Percentiles rank a stretch among this genome's conserved stretches.
Evolutionary conservation across 768 basidiomycete species (phyloP).

Genomic region (Leccinum pellstonianum): DNA sequence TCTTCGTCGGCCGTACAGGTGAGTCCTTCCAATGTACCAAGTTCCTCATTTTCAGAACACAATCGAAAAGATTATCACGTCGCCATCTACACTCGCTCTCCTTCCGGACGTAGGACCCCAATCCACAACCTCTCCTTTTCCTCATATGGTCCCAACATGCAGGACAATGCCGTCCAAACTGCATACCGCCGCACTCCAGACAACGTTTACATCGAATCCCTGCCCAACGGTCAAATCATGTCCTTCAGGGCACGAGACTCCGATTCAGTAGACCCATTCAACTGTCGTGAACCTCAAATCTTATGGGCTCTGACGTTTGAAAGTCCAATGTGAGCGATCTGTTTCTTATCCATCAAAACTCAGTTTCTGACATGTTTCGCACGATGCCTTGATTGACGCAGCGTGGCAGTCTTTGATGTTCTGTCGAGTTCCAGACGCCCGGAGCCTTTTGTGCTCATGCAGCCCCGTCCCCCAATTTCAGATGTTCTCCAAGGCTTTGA

Average conservation of each 20-base stretch:
- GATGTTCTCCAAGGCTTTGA: conserved; percentile 62
- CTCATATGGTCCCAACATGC: conserved; percentile 89
- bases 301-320: conserved; percentile 62
- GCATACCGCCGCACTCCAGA: conserved; percentile 77
- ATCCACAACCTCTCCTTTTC: conserved; percentile 88
- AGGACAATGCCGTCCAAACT: conserved; percentile 70
- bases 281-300: conserved; percentile 36
- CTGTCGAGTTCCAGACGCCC: conserved; percentile 45
- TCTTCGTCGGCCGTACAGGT: conserved; percentile 71
- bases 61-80: conserved; percentile 76
- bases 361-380: background rate
- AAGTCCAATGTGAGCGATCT: conserved; percentile 60
- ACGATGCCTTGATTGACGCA: conserved; percentile 25
- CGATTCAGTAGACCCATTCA: conserved; percentile 29
- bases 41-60: conserved; percentile 5
- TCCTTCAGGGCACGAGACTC: conserved; percentile 55
- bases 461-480: conserved; percentile 75
- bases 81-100: conserved; percentile 65
- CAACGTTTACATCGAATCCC: conserved; percentile 74
- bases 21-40: conserved; percentile 20
- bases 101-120: conserved; percentile 39
- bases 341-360: background rate
- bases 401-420: conserved; percentile 84
- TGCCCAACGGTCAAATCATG: conserved; percentile 76
- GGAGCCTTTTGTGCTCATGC: conserved; percentile 79